A percentile compares a stretch with the other conserved stretches of the same genome.
phyloP scores from a whole-genome alignment of 2,329 filamentous ascomycete genomes.

The Madurella mycetomatis region DNA sequence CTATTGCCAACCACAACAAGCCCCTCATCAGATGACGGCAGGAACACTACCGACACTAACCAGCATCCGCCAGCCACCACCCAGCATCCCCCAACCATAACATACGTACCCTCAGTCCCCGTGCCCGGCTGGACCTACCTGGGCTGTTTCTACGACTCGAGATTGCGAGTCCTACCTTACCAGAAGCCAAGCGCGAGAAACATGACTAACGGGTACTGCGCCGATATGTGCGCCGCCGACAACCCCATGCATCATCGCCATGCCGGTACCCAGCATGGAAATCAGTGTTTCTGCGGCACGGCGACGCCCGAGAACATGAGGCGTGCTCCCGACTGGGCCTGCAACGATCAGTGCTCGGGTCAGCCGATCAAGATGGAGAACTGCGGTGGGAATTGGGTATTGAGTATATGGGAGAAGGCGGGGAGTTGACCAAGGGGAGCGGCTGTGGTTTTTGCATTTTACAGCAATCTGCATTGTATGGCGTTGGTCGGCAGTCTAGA shows the following conservation, averaged over 20 bases:
- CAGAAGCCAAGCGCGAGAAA: not conserved
- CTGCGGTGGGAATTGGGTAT: conserved; percentile 7
- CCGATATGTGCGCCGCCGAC: not conserved
- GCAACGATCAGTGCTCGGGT: conserved; percentile 1
- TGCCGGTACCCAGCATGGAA: conserved; percentile 1
- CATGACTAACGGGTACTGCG: conserved; percentile 7
- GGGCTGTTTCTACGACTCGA: conserved; percentile 7
- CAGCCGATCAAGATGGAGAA: not conserved
- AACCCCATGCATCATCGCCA: not conserved
- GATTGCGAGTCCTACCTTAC: not conserved
- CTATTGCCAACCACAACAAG: not conserved
- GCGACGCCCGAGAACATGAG: not conserved
- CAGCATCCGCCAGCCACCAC: not conserved
- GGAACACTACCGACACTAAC: not conserved
- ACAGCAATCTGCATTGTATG: no score
- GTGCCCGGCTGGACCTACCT: conserved; percentile 8
- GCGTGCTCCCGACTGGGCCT: conserved; percentile 5
- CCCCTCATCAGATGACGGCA: not conserved
- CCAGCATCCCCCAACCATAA: no score
- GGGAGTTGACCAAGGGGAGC: not conserved
- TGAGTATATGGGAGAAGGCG: conserved; percentile 8
- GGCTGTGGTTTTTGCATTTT: not conserved
- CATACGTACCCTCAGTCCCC: not conserved
- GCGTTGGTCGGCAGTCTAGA: no score
- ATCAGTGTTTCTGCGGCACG: conserved; percentile 5